Percentiles rank a stretch among this genome's conserved stretches.
phyloP scores from a whole-genome alignment of 768 basidiomycete genomes.

The Suillus cothurnatus region DNA sequence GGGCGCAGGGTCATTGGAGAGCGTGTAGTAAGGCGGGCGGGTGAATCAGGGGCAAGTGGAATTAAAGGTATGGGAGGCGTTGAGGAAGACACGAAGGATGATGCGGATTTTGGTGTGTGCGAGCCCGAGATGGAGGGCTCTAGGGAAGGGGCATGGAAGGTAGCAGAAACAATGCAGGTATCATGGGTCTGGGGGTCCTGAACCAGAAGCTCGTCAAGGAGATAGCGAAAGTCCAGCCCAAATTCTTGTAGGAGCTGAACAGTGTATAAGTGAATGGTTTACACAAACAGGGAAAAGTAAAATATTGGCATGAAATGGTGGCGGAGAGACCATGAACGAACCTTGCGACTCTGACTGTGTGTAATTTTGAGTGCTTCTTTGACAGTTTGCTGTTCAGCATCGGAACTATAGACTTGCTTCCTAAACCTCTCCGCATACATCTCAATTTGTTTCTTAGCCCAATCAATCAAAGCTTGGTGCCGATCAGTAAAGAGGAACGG shows the following conservation, averaged over 20 bases:
- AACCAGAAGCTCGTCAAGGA: slow-evolving; percentile 75
- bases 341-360: slow-evolving; percentile 82
- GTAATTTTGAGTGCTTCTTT: slow-evolving; percentile 81
- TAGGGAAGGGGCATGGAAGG: slow-evolving; percentile 24
- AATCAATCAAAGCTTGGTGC: slow-evolving; percentile 82
- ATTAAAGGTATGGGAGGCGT: slow-evolving; percentile 15
- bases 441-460: slow-evolving; percentile 88
- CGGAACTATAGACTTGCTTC: slow-evolving; percentile 88
- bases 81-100: slow-evolving; percentile 5
- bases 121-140: slow-evolving; percentile 22
- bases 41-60: slow-evolving; percentile 23
- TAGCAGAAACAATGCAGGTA: slow-evolving; percentile 31
- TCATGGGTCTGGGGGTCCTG: slow-evolving; percentile 47
- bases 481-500: neutral
- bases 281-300: neutral
- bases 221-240: slow-evolving; percentile 90
- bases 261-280: slow-evolving; percentile 4
- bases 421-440: slow-evolving; percentile 82
- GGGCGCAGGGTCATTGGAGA: slow-evolving; percentile 24
- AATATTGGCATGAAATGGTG: neutral
- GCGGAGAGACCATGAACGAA: slow-evolving; percentile 31
- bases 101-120: slow-evolving; percentile 18
- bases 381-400: slow-evolving; percentile 67
- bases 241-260: slow-evolving; percentile 84
- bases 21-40: slow-evolving; percentile 30